Conservation (phyloP, 2,329 filamentous ascomycete genomes). For the Helicocarpus griseus region DNA sequence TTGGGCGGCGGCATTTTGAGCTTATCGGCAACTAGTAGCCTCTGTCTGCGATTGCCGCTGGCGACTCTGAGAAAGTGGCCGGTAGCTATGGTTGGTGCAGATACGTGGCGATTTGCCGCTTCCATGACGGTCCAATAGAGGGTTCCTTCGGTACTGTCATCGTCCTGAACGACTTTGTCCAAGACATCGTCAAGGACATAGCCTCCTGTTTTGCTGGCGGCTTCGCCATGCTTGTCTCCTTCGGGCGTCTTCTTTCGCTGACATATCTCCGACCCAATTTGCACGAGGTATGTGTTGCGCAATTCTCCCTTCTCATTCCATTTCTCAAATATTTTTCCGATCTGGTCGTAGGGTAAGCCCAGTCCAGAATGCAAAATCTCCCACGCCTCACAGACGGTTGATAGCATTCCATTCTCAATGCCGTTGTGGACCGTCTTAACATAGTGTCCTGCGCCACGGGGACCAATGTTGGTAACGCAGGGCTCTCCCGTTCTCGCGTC, state of each 20-base stretch:
- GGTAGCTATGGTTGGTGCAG: slow-evolving; percentile 53
- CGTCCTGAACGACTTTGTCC: slow-evolving; percentile 64
- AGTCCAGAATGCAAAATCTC: slow-evolving; percentile 51
- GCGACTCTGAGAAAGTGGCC: slow-evolving; percentile 56
- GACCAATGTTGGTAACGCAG: slow-evolving; percentile 52
- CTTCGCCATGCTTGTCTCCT: slow-evolving; percentile 26
- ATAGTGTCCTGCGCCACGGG: slow-evolving; percentile 57
- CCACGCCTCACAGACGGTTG: slow-evolving; percentile 55
- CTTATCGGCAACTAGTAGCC: slow-evolving; percentile 44
- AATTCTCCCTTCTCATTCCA: slow-evolving; percentile 55
- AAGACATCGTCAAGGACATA: slow-evolving; percentile 53
- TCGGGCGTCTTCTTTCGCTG: slow-evolving; percentile 38
- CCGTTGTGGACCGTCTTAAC: slow-evolving; percentile 71
- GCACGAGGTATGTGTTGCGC: slow-evolving; percentile 51
- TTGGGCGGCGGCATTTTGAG: slow-evolving; percentile 33
- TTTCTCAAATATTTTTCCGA: slow-evolving; percentile 48
- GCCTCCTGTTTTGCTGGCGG: slow-evolving; percentile 21
- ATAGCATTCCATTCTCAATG: slow-evolving; percentile 65
- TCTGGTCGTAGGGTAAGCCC: slow-evolving; percentile 50
- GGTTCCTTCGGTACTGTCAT: slow-evolving; percentile 57
- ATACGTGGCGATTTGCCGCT: slow-evolving; percentile 51
- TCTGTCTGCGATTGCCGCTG: slow-evolving; percentile 51
- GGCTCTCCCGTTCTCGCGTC: slow-evolving; percentile 46
- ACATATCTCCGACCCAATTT: slow-evolving; percentile 54
- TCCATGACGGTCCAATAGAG: slow-evolving; percentile 57